Conservation (phyloP, 495 filamentous ascomycete species). For the Penicillium robsamsonii region DNA sequence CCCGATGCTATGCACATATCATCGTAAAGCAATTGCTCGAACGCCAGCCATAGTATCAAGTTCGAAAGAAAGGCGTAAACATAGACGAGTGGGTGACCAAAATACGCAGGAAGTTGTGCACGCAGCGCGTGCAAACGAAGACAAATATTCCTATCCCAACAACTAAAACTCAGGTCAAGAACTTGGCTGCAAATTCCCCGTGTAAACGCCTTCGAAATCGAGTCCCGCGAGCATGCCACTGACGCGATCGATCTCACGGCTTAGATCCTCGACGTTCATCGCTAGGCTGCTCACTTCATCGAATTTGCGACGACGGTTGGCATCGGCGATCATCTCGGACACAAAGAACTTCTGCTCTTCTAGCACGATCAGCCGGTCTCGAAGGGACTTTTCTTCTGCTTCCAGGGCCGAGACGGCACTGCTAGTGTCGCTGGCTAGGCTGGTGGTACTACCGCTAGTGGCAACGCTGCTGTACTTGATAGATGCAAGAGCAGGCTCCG, state of each 20-base stretch:
- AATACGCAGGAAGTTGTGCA: background rate
- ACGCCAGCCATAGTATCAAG: slow-evolving; percentile 14
- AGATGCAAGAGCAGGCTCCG: slow-evolving; percentile 52
- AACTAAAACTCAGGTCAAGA: slow-evolving; percentile 13
- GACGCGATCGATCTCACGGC: slow-evolving; percentile 73
- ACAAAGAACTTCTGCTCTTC: slow-evolving; percentile 96
- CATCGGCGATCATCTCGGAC: slow-evolving; percentile 79
- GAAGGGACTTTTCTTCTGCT: slow-evolving; percentile 80
- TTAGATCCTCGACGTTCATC: slow-evolving; percentile 81
- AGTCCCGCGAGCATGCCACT: slow-evolving; percentile 49
- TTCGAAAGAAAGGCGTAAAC: background rate
- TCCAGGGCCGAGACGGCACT: slow-evolving; percentile 70
- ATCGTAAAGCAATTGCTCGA: slow-evolving; percentile 17
- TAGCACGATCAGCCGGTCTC: slow-evolving; percentile 81
- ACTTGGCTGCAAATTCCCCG: slow-evolving; percentile 26
- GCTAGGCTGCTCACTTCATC: slow-evolving; percentile 83
- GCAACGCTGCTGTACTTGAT: slow-evolving; percentile 55
- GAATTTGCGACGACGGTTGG: slow-evolving; percentile 76
- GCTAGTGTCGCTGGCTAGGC: slow-evolving; percentile 61
- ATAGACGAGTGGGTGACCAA: background rate
- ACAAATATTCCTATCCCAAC: background rate
- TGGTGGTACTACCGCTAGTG: slow-evolving; percentile 53
- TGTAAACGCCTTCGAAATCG: slow-evolving; percentile 54
- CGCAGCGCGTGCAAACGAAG: background rate
- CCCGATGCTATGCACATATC: slow-evolving; percentile 33